A percentile compares a stretch with the other conserved stretches of the same genome.
Evolutionary conservation across 2,329 filamentous ascomycete species (phyloP).

Genomic region (Colletotrichum cordylinicola): DNA sequence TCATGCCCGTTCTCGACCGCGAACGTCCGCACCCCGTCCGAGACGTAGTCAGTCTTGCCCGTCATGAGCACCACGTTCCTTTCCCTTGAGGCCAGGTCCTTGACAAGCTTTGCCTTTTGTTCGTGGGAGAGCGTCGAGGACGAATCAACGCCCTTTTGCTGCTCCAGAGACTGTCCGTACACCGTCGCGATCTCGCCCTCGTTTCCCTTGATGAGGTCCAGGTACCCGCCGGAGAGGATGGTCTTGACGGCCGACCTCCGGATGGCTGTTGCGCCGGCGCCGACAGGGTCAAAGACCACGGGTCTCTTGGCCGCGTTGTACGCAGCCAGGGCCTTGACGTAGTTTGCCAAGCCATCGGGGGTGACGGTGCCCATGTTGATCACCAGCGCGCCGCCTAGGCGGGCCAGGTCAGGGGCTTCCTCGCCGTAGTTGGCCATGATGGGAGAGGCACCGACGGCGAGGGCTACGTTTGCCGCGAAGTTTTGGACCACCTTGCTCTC

Average conservation of each 20-base stretch:
- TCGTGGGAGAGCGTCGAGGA: slow-evolving; percentile 52
- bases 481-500: slow-evolving; percentile 78
- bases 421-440: slow-evolving; percentile 92
- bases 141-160: slow-evolving; percentile 88
- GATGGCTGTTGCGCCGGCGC: slow-evolving; percentile 49
- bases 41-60: slow-evolving; percentile 77
- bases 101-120: slow-evolving; percentile 66
- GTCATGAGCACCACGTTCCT: slow-evolving; percentile 82
- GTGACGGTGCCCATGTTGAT: slow-evolving; percentile 96
- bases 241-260: slow-evolving; percentile 73
- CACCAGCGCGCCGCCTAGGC: slow-evolving; percentile 78
- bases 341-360: slow-evolving; percentile 74
- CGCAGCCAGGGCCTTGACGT: slow-evolving; percentile 74
- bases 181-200: slow-evolving; percentile 85
- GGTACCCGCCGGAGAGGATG: slow-evolving; percentile 76
- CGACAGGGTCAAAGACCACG: slow-evolving; percentile 88
- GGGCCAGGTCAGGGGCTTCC: slow-evolving; percentile 82
- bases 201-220: slow-evolving; percentile 93
- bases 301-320: slow-evolving; percentile 82
- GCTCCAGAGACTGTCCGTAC: slow-evolving; percentile 55
- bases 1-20: slow-evolving; percentile 79
- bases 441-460: slow-evolving; percentile 84
- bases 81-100: slow-evolving; percentile 70
- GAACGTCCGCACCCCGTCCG: slow-evolving; percentile 73
- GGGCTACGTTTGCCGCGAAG: slow-evolving; percentile 88